Base-by-base conservation (phyloP, 2,329 filamentous ascomycete species). In the Drechslerella stenobrocha region DNA sequence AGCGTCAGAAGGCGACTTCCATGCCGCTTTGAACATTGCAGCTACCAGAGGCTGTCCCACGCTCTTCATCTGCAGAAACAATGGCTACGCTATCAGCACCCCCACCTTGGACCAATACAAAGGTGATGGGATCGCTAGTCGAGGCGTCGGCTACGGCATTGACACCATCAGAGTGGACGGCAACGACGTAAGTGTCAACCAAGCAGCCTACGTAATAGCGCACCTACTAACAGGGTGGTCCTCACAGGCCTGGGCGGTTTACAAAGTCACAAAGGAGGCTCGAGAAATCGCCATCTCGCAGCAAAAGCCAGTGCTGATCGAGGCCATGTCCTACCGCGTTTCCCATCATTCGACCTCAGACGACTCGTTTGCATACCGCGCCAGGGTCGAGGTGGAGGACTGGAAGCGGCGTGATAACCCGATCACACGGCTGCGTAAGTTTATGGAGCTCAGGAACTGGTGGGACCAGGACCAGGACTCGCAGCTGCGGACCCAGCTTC, bases 321-420 rank as follows among this genome's bases (percentile, higher is more conserved):
- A 98, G 78, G 90, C 90, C 58, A 95, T 98, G 89, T 92, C 89
- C 22, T 98, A 98, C 78, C 90, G 93, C n/a, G 91, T 97, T 42
- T 92, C 89, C 4, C 90, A 98, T 75, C 93, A 98, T 79, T 96
- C 90, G 77, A 98, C 93, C 0, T 93, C 88, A 0, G 93, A 98
- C 75, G 93, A 98, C 77, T 93, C 88, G 23, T 98, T 96, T 74
- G 93, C 93, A 0, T 98, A 98, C 78, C 87, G 93, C 6, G 90
- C 91, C 1, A 85, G 87, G 23, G 86, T 96, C 0, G 93, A 98
- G 75, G 93, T 98, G 5, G 88, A 96, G 75, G 89, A 95, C 75
- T 96, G 90, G 90, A 95, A 95, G 77, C 76, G 90, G 0, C 81
- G 90, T 9, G 91, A 96, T 74, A 96, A 96, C 74, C 90, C 90